phyloP scores from a whole-genome alignment of 192 early-diverging fungal species.

The Funneliformis mosseae region DNA sequence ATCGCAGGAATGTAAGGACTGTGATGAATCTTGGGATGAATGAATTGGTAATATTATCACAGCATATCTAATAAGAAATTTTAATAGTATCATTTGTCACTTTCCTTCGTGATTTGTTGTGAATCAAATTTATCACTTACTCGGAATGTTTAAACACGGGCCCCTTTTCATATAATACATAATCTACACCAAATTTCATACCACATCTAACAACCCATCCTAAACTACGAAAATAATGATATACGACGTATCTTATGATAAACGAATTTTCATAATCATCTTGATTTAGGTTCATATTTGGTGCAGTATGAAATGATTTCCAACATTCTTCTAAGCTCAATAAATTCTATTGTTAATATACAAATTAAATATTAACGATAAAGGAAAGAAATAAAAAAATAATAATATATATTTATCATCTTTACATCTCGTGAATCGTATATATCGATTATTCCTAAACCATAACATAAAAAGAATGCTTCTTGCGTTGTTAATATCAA shows the following conservation, averaged over 20 bases:
- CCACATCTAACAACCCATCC: conserved; percentile 87
- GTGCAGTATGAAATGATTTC: conserved; percentile 35
- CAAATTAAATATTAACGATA: neutral
- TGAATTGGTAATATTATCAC: conserved; percentile 12
- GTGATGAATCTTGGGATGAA: neutral
- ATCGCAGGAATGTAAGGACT: neutral
- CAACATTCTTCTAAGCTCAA: conserved; percentile 47
- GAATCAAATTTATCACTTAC: conserved; percentile 38
- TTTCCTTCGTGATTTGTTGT: too few relatives aligned
- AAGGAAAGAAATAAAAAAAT: neutral
- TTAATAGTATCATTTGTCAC: neutral
- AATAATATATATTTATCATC: too few relatives aligned
- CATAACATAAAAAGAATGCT: conserved; percentile 69
- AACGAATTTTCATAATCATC: conserved; percentile 48
- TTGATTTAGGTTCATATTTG: neutral
- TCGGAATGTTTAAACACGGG: conserved; percentile 61
- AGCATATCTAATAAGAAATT: neutral
- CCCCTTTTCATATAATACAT: conserved; percentile 62
- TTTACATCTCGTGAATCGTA: conserved; percentile 33
- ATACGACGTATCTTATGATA: conserved; percentile 70
- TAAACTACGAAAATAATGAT: conserved; percentile 78
- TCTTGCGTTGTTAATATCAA: conserved; percentile 74
- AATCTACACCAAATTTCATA: conserved; percentile 84
- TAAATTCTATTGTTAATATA: conserved; percentile 1
- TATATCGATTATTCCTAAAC: conserved; percentile 57